phyloP scores from a whole-genome alignment of 225 moss, liverwort and hornwort genomes.

The Anthoceros angustus region DNA sequence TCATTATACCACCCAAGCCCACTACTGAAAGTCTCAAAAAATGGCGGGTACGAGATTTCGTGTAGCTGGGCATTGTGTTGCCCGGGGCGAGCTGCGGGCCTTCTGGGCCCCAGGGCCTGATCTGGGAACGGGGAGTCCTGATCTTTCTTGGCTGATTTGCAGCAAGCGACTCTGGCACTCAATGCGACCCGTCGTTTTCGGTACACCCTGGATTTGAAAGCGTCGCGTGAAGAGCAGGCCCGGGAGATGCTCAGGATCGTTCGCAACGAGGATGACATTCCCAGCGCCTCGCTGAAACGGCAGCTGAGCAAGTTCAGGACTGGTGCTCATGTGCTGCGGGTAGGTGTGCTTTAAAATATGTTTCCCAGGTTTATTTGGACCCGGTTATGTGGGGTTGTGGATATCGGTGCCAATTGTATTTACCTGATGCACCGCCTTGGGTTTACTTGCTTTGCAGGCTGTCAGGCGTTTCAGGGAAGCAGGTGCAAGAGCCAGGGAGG shows the following conservation, averaged over 20 bases:
- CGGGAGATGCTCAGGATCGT: slow-evolving; percentile 8
- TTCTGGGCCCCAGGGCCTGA: background rate
- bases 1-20: slow-evolving; percentile 28
- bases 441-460: slow-evolving; percentile 32
- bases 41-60: slow-evolving; percentile 56
- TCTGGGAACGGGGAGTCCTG: background rate
- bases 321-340: slow-evolving; percentile 63
- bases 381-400: background rate
- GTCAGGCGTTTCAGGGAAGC: slow-evolving; percentile 62
- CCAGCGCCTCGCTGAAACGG: slow-evolving; percentile 15
- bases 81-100: background rate
- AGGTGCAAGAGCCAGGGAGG: slow-evolving; percentile 28
- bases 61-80: background rate
- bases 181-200: slow-evolving; percentile 89
- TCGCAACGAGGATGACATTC: slow-evolving; percentile 5
- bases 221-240: slow-evolving; percentile 23
- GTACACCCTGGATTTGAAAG: slow-evolving; percentile 58
- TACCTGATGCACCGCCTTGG: background rate
- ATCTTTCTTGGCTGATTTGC: slow-evolving; percentile 10
- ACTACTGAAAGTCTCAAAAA: slow-evolving; percentile 53
- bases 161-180: slow-evolving; percentile 81
- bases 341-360: slow-evolving; percentile 10
- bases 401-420: background rate
- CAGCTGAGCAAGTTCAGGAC: slow-evolving; percentile 37
- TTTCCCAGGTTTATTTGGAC: background rate